Evolutionary conservation across 306 rosid species (phyloP), one percentile per base, ranked within the genome.

Genomic region (Vachellia collinsii): DNA sequence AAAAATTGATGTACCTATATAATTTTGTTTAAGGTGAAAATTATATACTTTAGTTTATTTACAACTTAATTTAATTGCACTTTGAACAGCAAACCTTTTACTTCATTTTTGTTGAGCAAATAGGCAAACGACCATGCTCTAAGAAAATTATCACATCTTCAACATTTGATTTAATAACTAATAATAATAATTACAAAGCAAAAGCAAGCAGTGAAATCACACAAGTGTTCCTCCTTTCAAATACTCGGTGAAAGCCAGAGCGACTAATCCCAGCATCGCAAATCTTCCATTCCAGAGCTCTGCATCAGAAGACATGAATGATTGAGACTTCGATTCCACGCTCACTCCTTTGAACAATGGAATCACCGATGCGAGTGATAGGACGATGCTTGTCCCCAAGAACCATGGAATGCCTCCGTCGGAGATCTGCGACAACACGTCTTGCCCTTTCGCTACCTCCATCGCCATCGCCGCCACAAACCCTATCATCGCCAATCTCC

Each of bases 241-340:
- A 76, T 53, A 94, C 70, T 94, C 97, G 0, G 97, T 91, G 20
- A 89, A 74, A 2, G 98, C 98, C 4, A 94, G 61, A 0, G 97
- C 98, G 5, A 94, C 48, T 38, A 94, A 54, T n/a, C 98, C 98
- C 77, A 94, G 75, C 98, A 94, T 92, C 9, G 98, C 98, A 29
- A 91, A 50, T 39, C 98, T 87, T 10, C 97, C 98, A 77, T 94
- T 92, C 97, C 94, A 92, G 1, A 92, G 4, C 82, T 94, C 97
- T 0, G 97, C 98, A 58, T 92, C 81, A 0, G 98, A 94, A 4
- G 90, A 77, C 94, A 92, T 87, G 3, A 91, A 0, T 25, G 90
- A 88, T 3, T 84, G 65, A 0, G 97, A 94, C 4, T 84, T 92
- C 0, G 97, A 94, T 77, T 92, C 98, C 8, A 79, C 97, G 4